Percentiles rank a stretch among this genome's conserved stretches.
These are phyloP conservation scores for Fomitopsis betulina DNA, from an alignment of 1,284 basidiomycete genomes.

Conservation along the genomic window DNA sequence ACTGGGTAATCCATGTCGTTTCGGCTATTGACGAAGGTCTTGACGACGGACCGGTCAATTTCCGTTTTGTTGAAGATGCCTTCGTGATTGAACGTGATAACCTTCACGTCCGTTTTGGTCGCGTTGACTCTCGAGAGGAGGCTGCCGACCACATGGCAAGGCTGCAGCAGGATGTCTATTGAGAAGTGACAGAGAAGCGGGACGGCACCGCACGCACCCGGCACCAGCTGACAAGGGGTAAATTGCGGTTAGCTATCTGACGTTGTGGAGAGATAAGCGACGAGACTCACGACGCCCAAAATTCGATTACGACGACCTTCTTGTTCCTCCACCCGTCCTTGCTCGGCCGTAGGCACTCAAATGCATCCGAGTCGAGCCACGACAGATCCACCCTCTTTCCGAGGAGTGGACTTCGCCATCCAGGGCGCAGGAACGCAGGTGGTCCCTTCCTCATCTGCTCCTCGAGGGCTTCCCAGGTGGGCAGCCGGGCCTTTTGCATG, in stretches of 20 bases:
- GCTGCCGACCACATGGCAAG: constrained; percentile 27
- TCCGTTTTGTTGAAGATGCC: constrained; percentile 28
- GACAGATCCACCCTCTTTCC: constrained; percentile 25
- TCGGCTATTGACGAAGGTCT: constrained; percentile 21
- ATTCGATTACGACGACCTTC: constrained; percentile 27
- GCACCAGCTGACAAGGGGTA: constrained; percentile 18
- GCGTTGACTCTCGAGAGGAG: constrained; percentile 25
- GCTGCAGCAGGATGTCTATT: constrained; percentile 17
- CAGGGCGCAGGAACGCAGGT: constrained; percentile 28
- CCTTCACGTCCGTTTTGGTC: constrained; percentile 22
- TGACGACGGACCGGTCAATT: constrained; percentile 23
- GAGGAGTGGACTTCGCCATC: constrained; percentile 27
- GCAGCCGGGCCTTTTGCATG: constrained; percentile 24
- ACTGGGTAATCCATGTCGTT: constrained; percentile 28
- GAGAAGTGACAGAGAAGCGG: constrained; percentile 17
- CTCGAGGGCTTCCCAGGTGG: constrained; percentile 27
- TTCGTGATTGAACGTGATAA: constrained; percentile 30
- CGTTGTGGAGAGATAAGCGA: constrained; percentile 1
- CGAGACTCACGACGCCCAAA: constrained; percentile 29
- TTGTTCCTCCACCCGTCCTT: constrained; percentile 26
- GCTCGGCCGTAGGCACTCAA: constrained; percentile 24
- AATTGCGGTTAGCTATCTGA: neutral
- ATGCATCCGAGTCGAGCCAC: constrained; percentile 26
- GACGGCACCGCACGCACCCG: constrained; percentile 20
- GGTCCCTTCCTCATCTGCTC: constrained; percentile 28